Percentiles rank a stretch among this genome's conserved stretches.
Evolutionary conservation across 2,329 filamentous ascomycete species (phyloP).

Genomic region (Aspergillus novoparasiticus): DNA sequence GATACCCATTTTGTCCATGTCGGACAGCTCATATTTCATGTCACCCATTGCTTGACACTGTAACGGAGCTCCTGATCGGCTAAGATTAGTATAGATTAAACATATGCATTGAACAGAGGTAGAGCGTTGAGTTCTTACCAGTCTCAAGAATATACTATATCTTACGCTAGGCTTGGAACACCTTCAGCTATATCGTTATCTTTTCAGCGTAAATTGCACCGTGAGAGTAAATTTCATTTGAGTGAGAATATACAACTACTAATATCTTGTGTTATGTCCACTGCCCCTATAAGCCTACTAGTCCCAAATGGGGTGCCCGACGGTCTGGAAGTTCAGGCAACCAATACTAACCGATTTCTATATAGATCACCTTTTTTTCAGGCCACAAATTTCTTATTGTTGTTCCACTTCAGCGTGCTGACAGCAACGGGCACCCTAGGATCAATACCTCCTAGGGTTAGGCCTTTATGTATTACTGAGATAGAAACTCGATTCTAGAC

Average conservation of each 20-base stretch:
- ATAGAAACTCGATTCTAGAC: neutral
- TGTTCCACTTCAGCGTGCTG: no score
- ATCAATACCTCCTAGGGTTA: no score
- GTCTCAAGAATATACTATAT: neutral
- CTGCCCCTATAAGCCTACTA: neutral
- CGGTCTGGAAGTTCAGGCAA: neutral
- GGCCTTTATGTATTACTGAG: no score
- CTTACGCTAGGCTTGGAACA: neutral
- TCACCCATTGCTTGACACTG: neutral
- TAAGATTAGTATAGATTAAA: neutral
- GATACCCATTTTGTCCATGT: constrained; percentile 25
- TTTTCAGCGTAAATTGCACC: neutral
- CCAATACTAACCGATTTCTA: neutral
- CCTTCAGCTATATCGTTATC: neutral
- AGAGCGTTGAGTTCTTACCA: neutral
- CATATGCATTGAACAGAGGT: neutral
- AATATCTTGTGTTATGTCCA: neutral
- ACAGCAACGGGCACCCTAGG: no score
- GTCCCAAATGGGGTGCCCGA: neutral
- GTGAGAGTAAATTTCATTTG: neutral
- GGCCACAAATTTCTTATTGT: no score
- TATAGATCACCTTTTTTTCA: neutral
- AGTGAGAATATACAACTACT: neutral
- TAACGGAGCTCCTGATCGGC: neutral
- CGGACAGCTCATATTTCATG: constrained; percentile 24